Base-by-base conservation (phyloP, 148 eudicot genomes). In the Euryodendron excelsum region DNA sequence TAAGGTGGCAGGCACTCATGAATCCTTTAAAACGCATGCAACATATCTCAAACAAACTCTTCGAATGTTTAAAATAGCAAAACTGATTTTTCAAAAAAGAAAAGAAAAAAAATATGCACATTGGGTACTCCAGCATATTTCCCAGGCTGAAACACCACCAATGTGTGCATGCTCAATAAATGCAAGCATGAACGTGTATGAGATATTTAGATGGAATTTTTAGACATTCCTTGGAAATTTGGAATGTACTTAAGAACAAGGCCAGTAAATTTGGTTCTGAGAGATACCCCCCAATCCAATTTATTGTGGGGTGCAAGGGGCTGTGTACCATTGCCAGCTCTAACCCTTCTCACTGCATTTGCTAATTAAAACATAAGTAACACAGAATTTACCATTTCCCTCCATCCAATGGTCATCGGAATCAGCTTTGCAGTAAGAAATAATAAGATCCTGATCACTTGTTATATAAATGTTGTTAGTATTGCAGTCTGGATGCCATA, bases 401-500 rank as follows among this genome's bases (percentile, higher is more conserved):
- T 91, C 92, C 33, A 87, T 67, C 72, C 84, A 66, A n/a, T 89
- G 89, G 73, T 89, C 97, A 56, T 89, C 90, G 18, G 94, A 79
- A 82, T 93, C 94, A 44, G 93, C 93, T 68, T 91, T 93, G 90
- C 97, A 93, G 61, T 93, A 93, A 17, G 97, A 93, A 58, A 93
- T 93, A 64, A 93, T 93, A 56, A 93, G 93, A 85, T 93, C 97
- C 84, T 93, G 97, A 66, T 90, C 94, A 74, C 94, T 91, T 11
- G 97, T 93, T 61, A 93, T 93, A 70, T 93, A 89, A 30, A 93
- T 93, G 86, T 91, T 91, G 90, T 93, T 91, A 6, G 94, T 93
- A 73, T 93, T 91, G 93, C 94, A 93, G 80, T 93, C 94, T 27
- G 97, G 93, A 86, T 91, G 92, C 97, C 97, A 91, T 77, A 93